Evolutionary conservation across 2,329 filamentous ascomycete species (phyloP), one percentile per base, ranked within the genome.

Genomic region (Ceratocystis harringtonii): DNA sequence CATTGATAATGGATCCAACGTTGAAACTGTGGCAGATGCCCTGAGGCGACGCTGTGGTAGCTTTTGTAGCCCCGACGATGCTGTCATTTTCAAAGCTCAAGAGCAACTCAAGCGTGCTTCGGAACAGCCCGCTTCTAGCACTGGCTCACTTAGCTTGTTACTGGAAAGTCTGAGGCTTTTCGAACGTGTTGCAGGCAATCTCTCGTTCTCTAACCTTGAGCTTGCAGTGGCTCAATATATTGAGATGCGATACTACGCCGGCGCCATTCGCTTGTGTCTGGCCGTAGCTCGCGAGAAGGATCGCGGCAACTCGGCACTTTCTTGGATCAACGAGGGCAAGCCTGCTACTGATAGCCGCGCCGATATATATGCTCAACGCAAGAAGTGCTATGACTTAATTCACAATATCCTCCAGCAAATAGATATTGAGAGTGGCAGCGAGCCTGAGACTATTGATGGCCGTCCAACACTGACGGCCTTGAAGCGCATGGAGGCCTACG

Each of bases 21-120:
- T 99, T 22, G 95, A 99, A 76, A 96, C 92, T 0, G 91, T 99
- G 28, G 92, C 94, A 0, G 94, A 99, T 75, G 90, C 92, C n/a
- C 78, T 99, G 62, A 84, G 94, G 60, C 83, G 94, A 70, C 84
- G 92, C 70, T 99, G 94, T 70, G 95, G 94, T 68, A 96, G 89
- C 75, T 99, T 99, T 81, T 99, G 94, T 75, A 96, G 92, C 71
- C 86, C 92, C 0, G 92, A 99, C 69, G 94, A 99, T 76, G 94
- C 97, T 1, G 86, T 97, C 69, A 92, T 96, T 70, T 99, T 99
- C 84, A 97, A 96, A 76, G 94, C 94, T 0, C 92, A 97, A 73
- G 94, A 99, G 75, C 89, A 92, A 71, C 78, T 97, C 64, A 95
- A 96, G 78, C 84, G 90, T 70, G 92, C 92, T 0, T 85, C 86